Conservation (phyloP, 2,329 filamentous ascomycete species). For the Fusarium nematophilum region DNA sequence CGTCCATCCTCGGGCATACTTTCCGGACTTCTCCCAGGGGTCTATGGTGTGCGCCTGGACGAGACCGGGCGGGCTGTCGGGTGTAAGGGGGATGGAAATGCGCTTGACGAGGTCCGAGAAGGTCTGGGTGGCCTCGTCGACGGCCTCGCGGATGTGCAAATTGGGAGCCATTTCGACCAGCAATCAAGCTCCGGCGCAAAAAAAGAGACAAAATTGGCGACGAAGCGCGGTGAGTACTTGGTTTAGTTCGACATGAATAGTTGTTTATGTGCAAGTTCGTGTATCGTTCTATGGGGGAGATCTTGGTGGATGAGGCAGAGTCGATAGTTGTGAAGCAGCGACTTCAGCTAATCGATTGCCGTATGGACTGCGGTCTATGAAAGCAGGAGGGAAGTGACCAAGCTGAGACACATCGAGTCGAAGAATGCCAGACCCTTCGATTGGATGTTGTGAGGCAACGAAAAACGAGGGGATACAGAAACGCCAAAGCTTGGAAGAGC, state of each 20-base stretch:
- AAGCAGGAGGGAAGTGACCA: conserved; percentile 11
- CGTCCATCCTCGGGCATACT: conserved; percentile 89
- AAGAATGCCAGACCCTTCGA: conserved; percentile 45
- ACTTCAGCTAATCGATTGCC: conserved; percentile 16
- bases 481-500: conserved; percentile 9
- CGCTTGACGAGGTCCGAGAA: conserved; percentile 61
- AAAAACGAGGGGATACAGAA: conserved; percentile 35
- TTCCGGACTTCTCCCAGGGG: conserved; percentile 83
- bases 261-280: conserved; percentile 8
- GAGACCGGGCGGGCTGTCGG: conserved; percentile 70
- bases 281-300: conserved; percentile 10
- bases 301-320: conserved; percentile 1
- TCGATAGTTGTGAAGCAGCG: background rate
- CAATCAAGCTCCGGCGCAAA: conserved; percentile 36
- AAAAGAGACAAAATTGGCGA: conserved; percentile 32
- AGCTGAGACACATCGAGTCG: conserved; percentile 12
- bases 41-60: conserved; percentile 75
- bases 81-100: conserved; percentile 69
- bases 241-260: conserved; percentile 45
- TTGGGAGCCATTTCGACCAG: conserved; percentile 57
- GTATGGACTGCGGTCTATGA: conserved; percentile 8
- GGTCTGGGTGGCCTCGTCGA: conserved; percentile 48
- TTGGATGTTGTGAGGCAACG: conserved; percentile 9
- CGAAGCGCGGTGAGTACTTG: conserved; percentile 37
- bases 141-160: conserved; percentile 46